Conservation (phyloP, 2,329 filamentous ascomycete genomes). For the Blumeria hordei region DNA sequence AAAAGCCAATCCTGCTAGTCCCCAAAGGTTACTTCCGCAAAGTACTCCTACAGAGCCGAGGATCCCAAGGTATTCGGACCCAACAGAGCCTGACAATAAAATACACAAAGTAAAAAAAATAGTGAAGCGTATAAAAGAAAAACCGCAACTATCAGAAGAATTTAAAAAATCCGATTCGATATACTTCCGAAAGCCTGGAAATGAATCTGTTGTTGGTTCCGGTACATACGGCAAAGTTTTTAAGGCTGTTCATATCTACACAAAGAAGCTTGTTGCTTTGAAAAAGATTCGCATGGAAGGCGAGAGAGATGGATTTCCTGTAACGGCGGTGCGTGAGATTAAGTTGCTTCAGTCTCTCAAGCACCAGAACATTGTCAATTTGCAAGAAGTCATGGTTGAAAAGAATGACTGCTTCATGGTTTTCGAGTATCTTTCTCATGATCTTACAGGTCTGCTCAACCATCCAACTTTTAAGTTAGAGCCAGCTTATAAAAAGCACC, state of each 20-base stretch:
- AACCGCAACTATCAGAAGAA: slow-evolving; percentile 46
- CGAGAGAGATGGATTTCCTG: slow-evolving; percentile 72
- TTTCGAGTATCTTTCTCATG: slow-evolving; percentile 92
- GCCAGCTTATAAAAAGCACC: slow-evolving; percentile 68
- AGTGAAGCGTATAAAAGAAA: slow-evolving; percentile 44
- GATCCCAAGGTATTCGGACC: slow-evolving; percentile 19
- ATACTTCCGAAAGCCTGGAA: slow-evolving; percentile 87
- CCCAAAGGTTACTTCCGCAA: slow-evolving; percentile 17
- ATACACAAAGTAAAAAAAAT: slow-evolving; percentile 39
- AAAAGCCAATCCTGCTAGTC: slow-evolving; percentile 17
- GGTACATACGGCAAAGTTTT: slow-evolving; percentile 93
- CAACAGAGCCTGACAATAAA: slow-evolving; percentile 16
- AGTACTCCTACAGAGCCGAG: slow-evolving; percentile 28
- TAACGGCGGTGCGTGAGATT: slow-evolving; percentile 77
- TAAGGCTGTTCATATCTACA: slow-evolving; percentile 85
- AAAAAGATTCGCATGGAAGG: slow-evolving; percentile 90
- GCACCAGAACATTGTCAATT: slow-evolving; percentile 57
- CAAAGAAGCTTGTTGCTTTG: slow-evolving; percentile 56
- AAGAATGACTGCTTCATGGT: slow-evolving; percentile 99
- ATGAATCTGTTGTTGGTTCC: slow-evolving; percentile 86
- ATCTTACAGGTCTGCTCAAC: slow-evolving; percentile 82
- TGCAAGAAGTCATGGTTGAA: slow-evolving; percentile 93
- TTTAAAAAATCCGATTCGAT: slow-evolving; percentile 65
- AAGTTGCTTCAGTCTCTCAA: slow-evolving; percentile 72
- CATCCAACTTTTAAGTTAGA: slow-evolving; percentile 80